These are phyloP conservation scores for Viola pubescens DNA, from an alignment of 441 rosid genomes.

Conservation along the genomic window DNA sequence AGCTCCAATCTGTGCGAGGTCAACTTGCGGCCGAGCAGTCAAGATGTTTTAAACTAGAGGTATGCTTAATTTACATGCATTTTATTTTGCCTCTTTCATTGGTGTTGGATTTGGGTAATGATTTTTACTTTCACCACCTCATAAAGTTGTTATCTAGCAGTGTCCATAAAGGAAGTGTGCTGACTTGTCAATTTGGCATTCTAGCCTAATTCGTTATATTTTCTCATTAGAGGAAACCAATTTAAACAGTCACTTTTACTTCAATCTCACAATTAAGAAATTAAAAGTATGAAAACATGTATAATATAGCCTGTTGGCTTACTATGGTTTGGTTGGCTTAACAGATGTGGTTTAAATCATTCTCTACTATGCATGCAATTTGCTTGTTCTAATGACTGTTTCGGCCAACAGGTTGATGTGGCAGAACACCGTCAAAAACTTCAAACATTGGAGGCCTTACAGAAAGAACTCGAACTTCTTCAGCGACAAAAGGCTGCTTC, in stretches of 20 bases:
- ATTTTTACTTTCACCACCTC: not conserved
- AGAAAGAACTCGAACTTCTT: slow-evolving; percentile 84
- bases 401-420: slow-evolving; percentile 64
- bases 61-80: slow-evolving; percentile 16
- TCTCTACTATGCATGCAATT: too few relatives aligned
- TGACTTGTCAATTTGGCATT: too few relatives aligned
- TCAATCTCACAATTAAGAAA: too few relatives aligned
- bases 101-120: not conserved
- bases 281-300: too few relatives aligned
- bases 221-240: too few relatives aligned
- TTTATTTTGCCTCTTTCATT: not conserved
- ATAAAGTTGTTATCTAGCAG: too few relatives aligned
- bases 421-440: slow-evolving; percentile 93
- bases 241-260: too few relatives aligned
- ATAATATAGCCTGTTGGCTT: too few relatives aligned
- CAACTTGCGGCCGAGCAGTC: slow-evolving; percentile 96
- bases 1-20: slow-evolving; percentile 88
- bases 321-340: too few relatives aligned
- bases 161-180: too few relatives aligned
- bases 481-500: slow-evolving; percentile 97
- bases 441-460: slow-evolving; percentile 72
- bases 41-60: slow-evolving; percentile 95
- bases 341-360: too few relatives aligned
- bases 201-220: too few relatives aligned
- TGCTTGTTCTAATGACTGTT: slow-evolving; percentile 3